Evolutionary conservation across 1,139 yeast species (phyloP), one percentile per base, ranked within the genome.

Genomic region (Suhomyces panamericanus): DNA sequence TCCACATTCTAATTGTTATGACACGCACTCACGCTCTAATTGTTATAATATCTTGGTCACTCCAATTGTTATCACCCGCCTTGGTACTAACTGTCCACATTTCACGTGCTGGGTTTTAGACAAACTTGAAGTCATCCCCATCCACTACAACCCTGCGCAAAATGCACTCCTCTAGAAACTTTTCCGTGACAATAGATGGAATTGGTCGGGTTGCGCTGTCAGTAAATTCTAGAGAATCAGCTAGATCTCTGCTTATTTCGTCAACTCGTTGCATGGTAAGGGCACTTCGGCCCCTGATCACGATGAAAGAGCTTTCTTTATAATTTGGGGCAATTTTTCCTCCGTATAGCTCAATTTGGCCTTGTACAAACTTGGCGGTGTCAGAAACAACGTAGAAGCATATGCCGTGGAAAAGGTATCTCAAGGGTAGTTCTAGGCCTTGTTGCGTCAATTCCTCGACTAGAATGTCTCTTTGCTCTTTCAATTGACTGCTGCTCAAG

Each of bases 101-200:
- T 13, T 22, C 26, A 20, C 36, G 13, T 22, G 29, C 36, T n/a
- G 15, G n/a, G 11, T 4, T 16, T 14, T 32, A 53, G 4, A 45
- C 36, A 36, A 49, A 55, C 47, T 60, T 63, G 47, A 51, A 61
- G 51, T 70, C 75, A 41, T 69, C 75, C 4, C 81, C 77, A 49
- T 81, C 83, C 3, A 74, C 80, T 32, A 78, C 58, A 4, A 55
- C 57, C 4, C 66, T 63, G 36, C 64, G 62, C 11, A 58, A 54
- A 12, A 82, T 70, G 33, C 80, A 70, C 6, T 59, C 65, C 16
- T 59, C 59, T 1, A 83, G 54, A 69, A 81, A 83, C 0, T 54
- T 41, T 29, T 64, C 64, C 12, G 52, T 59, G 0, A 83, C 85
- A 7, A 82, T 64, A 32, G 71, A 62, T 0, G 85, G 81, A n/a